Evolutionary conservation across 805 yeast species (phyloP).

Genomic region (Metschnikowia bowlesiae): DNA sequence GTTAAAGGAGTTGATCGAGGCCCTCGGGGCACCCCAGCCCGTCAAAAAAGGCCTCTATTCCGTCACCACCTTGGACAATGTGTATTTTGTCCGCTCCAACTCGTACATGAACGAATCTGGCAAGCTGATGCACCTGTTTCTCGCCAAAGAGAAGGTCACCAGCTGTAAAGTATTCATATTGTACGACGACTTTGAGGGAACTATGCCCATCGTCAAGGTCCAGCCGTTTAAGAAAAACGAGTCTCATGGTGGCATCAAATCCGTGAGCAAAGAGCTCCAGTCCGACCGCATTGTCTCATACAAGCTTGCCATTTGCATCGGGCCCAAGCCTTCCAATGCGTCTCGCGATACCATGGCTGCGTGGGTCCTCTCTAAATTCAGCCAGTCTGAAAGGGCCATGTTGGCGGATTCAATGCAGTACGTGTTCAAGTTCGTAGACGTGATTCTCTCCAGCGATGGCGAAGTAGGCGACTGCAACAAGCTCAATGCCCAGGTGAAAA

Average conservation of each 20-base stretch:
- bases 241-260: slow-evolving; percentile 38
- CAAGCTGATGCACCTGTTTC: slow-evolving; percentile 23
- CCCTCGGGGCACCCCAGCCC: slow-evolving; percentile 27
- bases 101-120: slow-evolving; percentile 39
- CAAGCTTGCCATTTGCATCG: slow-evolving; percentile 39
- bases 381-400: slow-evolving; percentile 19
- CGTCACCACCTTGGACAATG: slow-evolving; percentile 17
- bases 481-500: slow-evolving; percentile 20
- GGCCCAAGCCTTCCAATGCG: slow-evolving; percentile 38
- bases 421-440: slow-evolving; percentile 20
- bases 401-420: slow-evolving; percentile 15
- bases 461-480: slow-evolving; percentile 24
- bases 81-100: slow-evolving; percentile 34
- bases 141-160: slow-evolving; percentile 17
- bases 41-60: slow-evolving; percentile 29
- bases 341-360: slow-evolving; percentile 31
- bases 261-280: slow-evolving; percentile 15
- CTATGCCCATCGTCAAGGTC: slow-evolving; percentile 28
- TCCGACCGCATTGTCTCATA: slow-evolving; percentile 12
- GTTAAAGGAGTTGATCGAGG: slow-evolving; percentile 23
- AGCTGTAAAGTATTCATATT: slow-evolving; percentile 22
- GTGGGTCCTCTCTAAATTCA: slow-evolving; percentile 40
- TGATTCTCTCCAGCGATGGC: slow-evolving; percentile 21
- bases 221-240: slow-evolving; percentile 31
- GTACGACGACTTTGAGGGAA: slow-evolving; percentile 37